These are phyloP conservation scores for Metschnikowia borealis DNA, from an alignment of 805 yeast species.

Conservation along the genomic window DNA sequence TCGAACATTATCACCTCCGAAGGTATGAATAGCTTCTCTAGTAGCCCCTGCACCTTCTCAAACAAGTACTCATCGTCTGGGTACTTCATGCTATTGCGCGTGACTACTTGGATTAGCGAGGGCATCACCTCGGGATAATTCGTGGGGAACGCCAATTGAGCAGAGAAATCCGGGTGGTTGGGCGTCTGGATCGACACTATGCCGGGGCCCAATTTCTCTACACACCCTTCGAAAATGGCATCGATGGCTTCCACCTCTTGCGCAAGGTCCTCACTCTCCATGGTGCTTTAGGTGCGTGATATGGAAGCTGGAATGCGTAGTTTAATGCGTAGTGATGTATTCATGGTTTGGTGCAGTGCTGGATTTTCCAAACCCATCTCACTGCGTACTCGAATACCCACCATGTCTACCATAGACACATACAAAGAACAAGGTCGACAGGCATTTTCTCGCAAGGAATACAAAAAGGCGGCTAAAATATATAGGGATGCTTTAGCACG, in stretches of 20 bases:
- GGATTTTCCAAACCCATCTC: not conserved
- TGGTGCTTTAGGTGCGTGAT: not conserved
- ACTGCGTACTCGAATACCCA: not conserved
- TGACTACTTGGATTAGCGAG: constrained; percentile 52
- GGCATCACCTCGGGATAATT: constrained; percentile 69
- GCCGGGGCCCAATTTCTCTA: constrained; percentile 35
- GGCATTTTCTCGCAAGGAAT: constrained; percentile 46
- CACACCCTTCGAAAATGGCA: constrained; percentile 76
- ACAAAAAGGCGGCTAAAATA: constrained; percentile 44
- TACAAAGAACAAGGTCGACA: constrained; percentile 49
- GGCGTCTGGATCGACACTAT: constrained; percentile 53
- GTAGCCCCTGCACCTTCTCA: constrained; percentile 43
- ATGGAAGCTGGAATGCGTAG: no score
- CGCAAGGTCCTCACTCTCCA: constrained; percentile 10
- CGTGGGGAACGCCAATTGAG: constrained; percentile 71
- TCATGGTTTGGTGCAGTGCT: not conserved
- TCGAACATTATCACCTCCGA: constrained; percentile 82
- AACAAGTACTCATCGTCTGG: constrained; percentile 43
- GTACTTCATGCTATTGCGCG: constrained; percentile 32
- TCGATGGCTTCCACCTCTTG: constrained; percentile 82
- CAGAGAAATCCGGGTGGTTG: constrained; percentile 52
- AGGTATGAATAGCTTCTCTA: constrained; percentile 44
- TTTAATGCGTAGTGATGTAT: not conserved
- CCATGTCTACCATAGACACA: constrained; percentile 23
- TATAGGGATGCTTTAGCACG: constrained; percentile 54